These are phyloP conservation scores for Cyberlindnera misumaiensis DNA, from an alignment of 805 yeast genomes.

Conservation along the genomic window DNA sequence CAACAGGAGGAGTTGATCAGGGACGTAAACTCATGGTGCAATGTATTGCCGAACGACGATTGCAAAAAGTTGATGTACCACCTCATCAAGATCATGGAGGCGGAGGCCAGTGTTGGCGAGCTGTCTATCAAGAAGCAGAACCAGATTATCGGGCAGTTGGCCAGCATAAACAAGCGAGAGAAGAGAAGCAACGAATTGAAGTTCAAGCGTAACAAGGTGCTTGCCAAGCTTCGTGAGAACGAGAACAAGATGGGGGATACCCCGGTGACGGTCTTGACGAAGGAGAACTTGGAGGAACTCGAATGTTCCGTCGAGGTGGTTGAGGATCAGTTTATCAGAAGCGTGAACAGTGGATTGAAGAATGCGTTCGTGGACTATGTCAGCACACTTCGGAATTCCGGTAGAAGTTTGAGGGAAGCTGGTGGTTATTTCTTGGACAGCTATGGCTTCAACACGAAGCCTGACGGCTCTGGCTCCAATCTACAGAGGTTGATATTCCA, in stretches of 20 bases:
- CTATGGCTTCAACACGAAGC: conserved; percentile 8
- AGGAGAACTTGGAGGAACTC: conserved; percentile 47
- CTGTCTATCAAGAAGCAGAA: conserved; percentile 37
- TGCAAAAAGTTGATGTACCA: conserved; percentile 34
- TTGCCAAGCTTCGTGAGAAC: conserved; percentile 32
- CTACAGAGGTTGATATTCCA: conserved; percentile 22
- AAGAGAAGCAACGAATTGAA: conserved; percentile 36
- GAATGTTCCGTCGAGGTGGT: conserved; percentile 45
- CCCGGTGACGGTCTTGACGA: conserved; percentile 34
- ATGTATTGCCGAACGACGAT: conserved; percentile 32
- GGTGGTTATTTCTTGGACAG: conserved; percentile 17
- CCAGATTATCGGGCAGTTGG: conserved; percentile 35
- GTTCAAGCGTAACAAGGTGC: conserved; percentile 30
- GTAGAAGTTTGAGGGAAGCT: conserved; percentile 13
- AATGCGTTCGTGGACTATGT: conserved; percentile 40
- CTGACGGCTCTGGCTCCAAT: conserved; percentile 9
- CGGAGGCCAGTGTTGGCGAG: conserved; percentile 31
- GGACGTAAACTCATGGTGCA: conserved; percentile 38
- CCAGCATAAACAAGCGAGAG: conserved; percentile 44
- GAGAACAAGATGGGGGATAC: conserved; percentile 43
- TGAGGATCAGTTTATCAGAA: conserved; percentile 41
- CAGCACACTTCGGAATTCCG: conserved; percentile 12
- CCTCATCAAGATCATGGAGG: conserved; percentile 31
- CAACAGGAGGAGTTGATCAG: conserved; percentile 32
- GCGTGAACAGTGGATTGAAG: conserved; percentile 39